Evolutionary conservation across 441 rosid species (phyloP).

Genomic region (California macrophylla): DNA sequence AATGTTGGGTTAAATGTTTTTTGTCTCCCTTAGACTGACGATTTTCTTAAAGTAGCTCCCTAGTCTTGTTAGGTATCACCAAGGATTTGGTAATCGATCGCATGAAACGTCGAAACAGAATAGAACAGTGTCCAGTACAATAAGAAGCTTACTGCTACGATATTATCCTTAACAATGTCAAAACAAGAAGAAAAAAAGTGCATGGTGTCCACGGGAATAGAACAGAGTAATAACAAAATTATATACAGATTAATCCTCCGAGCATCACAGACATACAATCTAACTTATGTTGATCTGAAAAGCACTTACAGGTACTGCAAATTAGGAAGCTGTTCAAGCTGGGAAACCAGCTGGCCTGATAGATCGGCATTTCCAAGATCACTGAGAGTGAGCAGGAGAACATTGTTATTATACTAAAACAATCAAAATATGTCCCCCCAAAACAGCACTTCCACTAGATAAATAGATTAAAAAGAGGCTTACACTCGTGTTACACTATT

Average conservation of each 20-base stretch:
- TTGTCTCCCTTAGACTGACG: not conserved
- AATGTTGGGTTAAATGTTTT: not conserved
- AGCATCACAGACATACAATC: not conserved
- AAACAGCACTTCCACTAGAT: not conserved
- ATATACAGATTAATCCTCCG: not conserved
- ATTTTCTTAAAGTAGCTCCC: not conserved
- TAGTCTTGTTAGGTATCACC: not conserved
- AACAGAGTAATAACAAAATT: not conserved
- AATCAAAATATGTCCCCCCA: not conserved
- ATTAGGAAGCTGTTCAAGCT: conserved; percentile 79
- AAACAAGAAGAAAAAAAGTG: not conserved
- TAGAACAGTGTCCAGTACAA: too few species aligned
- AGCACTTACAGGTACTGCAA: conserved; percentile 72
- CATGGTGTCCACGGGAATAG: not conserved
- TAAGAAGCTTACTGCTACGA: not conserved
- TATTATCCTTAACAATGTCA: not conserved
- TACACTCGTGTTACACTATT: conserved; percentile 93
- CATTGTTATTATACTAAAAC: not conserved
- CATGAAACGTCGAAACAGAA: too few species aligned
- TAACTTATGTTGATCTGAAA: not conserved
- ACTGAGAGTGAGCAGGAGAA: conserved; percentile 27
- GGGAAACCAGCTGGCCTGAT: conserved; percentile 82
- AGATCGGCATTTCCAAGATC: conserved; percentile 91
- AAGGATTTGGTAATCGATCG: too few species aligned
- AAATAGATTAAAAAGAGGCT: conserved; percentile 16